Base-by-base conservation (phyloP, 108 stramenopile genomes). In the Mayamaea pseudoterrestris region DNA sequence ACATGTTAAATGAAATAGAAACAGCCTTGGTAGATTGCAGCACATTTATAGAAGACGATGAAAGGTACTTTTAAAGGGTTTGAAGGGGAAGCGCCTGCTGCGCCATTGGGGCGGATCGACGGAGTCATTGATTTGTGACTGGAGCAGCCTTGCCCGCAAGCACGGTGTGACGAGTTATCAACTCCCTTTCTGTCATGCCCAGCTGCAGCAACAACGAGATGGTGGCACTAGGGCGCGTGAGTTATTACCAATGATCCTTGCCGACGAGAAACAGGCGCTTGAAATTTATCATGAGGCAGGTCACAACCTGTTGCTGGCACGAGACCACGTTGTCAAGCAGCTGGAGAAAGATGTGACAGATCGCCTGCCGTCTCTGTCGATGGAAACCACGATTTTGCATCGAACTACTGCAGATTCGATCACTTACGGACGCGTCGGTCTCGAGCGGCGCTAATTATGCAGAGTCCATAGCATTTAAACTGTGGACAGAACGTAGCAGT, bases 111-210 rank as follows among this genome's bases (percentile, higher is more conserved):
- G n/a, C n/a, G n/a, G n/a, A n/a, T n/a, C n/a, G n/a, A 26, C 83
- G 20, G 66, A 72, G 35, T 58, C 46, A 13, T 58, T 75, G 30
- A 51, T 88, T 45, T 56, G 69, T 7, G 86, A 88, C 53, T 88
- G 86, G 86, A 80, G 75, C 61, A 54, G 64, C 8, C 52, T 88
- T 47, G 69, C 81, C 18, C 59, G 86, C 41, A 88, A 88, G 42
- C 86, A 88, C 60, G 81, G 76, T 0, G 66, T 88, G 27, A 53
- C 73, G 30, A 64, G 78, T 1, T 68, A 66, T 32, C 37, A 50
- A 12, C 47, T 87, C 12, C 79, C 80, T 25, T 55, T 52, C 21
- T 83, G 80, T 46, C 86, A 88, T 43, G 26, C 45, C 14, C 51
- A 75, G 0, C 46, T 88, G 48, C 48, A 66, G 27, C 49, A 76